These are phyloP conservation scores for Penicillium aurantiogriseum DNA, from an alignment of 2,329 filamentous ascomycete genomes.

Conservation along the genomic window DNA sequence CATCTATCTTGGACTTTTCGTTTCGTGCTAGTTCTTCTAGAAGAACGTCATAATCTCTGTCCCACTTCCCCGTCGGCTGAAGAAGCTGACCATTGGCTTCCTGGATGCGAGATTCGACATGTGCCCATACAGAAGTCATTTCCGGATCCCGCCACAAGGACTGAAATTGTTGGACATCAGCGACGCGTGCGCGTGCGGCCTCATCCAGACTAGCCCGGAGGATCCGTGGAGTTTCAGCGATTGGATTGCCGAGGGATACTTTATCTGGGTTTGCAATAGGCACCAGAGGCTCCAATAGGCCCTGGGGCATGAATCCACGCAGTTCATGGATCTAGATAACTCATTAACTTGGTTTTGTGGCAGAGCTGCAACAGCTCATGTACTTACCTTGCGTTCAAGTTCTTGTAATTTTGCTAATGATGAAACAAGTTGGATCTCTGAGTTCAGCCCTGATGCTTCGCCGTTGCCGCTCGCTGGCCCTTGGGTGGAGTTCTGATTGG, in stretches of 20 bases:
- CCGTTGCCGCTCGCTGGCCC: neutral
- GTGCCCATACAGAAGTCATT: conserved; percentile 40
- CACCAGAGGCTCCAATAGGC: conserved; percentile 40
- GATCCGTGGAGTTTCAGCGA: conserved; percentile 36
- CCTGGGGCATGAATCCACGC: conserved; percentile 43
- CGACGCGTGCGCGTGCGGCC: conserved; percentile 35
- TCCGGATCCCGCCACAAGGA: conserved; percentile 42
- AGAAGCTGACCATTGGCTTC: conserved; percentile 39
- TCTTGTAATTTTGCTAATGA: conserved; percentile 43
- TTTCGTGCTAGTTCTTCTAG: conserved; percentile 32
- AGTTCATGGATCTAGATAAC: conserved; percentile 42
- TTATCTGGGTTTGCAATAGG: conserved; percentile 38
- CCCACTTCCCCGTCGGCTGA: conserved; percentile 42
- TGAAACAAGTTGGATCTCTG: conserved; percentile 40
- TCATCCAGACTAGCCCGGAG: conserved; percentile 38
- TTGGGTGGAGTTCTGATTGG: conserved; percentile 4
- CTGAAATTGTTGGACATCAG: conserved; percentile 41
- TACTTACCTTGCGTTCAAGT: conserved; percentile 34
- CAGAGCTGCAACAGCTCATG: neutral
- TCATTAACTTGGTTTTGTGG: conserved; percentile 9
- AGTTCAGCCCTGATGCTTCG: conserved; percentile 17
- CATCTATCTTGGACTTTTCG: conserved; percentile 30
- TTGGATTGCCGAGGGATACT: conserved; percentile 16
- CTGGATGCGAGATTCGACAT: conserved; percentile 36
- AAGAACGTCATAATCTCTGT: conserved; percentile 40